phyloP scores from a whole-genome alignment of 768 basidiomycete species.

The Exidia glandulosa region DNA sequence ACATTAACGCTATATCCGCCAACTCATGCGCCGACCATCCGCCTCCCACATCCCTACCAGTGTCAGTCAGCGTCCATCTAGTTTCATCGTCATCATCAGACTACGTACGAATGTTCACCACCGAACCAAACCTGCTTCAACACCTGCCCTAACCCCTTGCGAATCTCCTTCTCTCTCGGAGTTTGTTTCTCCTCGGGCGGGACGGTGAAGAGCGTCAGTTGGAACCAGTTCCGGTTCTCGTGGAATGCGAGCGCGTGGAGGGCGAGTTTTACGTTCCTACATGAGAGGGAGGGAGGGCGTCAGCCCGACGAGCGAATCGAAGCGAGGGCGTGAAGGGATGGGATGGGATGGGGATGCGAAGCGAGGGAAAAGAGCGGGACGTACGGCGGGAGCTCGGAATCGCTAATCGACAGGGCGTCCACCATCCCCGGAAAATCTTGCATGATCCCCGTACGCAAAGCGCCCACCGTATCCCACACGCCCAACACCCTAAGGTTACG shows the following conservation, averaged over 20 bases:
- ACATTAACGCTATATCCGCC: constrained; percentile 11
- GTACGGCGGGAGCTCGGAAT: background rate
- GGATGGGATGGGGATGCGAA: no score
- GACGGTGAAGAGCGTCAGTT: constrained; percentile 11
- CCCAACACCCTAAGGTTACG: constrained; percentile 5
- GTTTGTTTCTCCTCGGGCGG: background rate
- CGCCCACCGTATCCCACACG: constrained; percentile 16
- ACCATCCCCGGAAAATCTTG: constrained; percentile 3
- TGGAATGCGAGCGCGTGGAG: constrained; percentile 19
- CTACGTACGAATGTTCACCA: constrained; percentile 14
- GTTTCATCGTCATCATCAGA: no score
- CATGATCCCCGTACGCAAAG: background rate
- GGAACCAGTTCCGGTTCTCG: constrained; percentile 15
- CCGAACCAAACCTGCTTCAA: constrained; percentile 16
- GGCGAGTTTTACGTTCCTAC: constrained; percentile 8
- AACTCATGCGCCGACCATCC: constrained; percentile 9
- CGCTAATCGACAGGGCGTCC: background rate
- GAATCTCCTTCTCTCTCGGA: background rate
- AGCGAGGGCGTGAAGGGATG: no score
- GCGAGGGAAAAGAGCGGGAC: no score
- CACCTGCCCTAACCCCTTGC: constrained; percentile 3
- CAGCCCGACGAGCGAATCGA: background rate
- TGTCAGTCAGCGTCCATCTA: no score
- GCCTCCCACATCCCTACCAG: no score
- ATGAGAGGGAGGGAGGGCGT: constrained; percentile 4